Evolutionary conservation across 768 basidiomycete species (phyloP), one percentile per base, ranked within the genome.

Genomic region (Exsudoporus frostii): DNA sequence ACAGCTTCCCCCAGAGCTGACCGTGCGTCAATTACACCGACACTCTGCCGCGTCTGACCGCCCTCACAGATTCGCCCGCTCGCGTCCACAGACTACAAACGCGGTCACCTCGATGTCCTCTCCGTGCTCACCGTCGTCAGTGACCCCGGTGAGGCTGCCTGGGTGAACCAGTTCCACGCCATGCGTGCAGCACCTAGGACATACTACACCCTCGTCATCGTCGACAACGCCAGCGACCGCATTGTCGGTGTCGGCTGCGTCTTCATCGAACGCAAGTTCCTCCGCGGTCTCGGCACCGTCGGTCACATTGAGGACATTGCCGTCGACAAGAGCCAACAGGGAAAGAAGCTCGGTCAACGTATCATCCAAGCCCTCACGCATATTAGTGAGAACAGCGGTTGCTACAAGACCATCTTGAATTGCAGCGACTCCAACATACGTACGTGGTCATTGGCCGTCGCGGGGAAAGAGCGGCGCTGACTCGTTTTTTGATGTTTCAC

Each of bases 281-380:
- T 94, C 39, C 81, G 94, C 37, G 84, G 81, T 1, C 75, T 91
- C n/a, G 91, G 92, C 20, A 79, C 79, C 57, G 90, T 93, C 14
- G 97, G 95, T 0, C 97, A 99, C 66, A 94, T 99, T 57, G 97
- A 99, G 73, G 97, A 99, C 68, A 97, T 99, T 56, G 95, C 92
- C 4, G 95, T 99, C 19, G 84, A 90, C 72, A 85, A 87, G 72
- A 76, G 70, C 39, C 82, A 89, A 73, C 94, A 97, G 76, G 97
- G 97, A 30, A 88, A 88, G 73, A 94, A 92, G 70, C 79, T 99
- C 30, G 97, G 97, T 0, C 70, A 90, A 72, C 79, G 86, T 60
- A 77, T 98, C 61, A 93, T 99, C 66, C 80, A 91, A 61, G 88
- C 90, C 5, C 78, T 98, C 62, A 90, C 88, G 2, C 79, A 78